Conservation (phyloP, 441 rosid genomes). For the Populus tomentosa region DNA sequence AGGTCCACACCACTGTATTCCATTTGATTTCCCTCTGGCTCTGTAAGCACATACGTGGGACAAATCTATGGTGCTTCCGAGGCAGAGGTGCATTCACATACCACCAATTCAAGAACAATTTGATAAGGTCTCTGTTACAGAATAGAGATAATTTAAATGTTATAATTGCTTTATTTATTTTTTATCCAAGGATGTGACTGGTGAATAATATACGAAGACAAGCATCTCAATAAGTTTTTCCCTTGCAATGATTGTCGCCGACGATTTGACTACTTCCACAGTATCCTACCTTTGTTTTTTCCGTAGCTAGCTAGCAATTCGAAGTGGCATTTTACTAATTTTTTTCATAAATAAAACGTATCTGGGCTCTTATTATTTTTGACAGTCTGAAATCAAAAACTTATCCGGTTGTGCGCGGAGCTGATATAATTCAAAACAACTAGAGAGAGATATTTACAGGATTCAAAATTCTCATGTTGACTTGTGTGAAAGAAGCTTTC, state of each 20-base stretch:
- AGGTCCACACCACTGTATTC: neutral
- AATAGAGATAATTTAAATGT: too few relatives aligned
- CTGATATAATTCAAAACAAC: neutral
- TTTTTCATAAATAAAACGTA: neutral
- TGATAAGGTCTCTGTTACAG: too few relatives aligned
- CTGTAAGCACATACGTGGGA: neutral
- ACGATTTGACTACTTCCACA: neutral
- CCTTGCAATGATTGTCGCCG: too few relatives aligned
- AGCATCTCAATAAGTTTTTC: too few relatives aligned
- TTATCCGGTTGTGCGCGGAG: neutral
- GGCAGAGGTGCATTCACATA: neutral
- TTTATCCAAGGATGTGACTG: too few relatives aligned
- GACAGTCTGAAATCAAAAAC: neutral
- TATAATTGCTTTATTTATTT: too few relatives aligned
- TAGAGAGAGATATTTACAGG: neutral
- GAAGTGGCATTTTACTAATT: too few relatives aligned
- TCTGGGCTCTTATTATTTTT: too few relatives aligned
- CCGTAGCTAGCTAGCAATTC: too few relatives aligned
- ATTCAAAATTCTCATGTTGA: neutral
- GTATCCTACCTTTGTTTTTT: neutral
- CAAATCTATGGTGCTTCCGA: neutral
- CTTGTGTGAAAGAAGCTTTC: neutral
- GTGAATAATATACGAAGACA: too few relatives aligned
- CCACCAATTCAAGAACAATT: neutral
- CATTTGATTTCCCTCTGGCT: neutral